Conservation (phyloP, 2,329 filamentous ascomycete genomes). For the Alternaria sp. region DNA sequence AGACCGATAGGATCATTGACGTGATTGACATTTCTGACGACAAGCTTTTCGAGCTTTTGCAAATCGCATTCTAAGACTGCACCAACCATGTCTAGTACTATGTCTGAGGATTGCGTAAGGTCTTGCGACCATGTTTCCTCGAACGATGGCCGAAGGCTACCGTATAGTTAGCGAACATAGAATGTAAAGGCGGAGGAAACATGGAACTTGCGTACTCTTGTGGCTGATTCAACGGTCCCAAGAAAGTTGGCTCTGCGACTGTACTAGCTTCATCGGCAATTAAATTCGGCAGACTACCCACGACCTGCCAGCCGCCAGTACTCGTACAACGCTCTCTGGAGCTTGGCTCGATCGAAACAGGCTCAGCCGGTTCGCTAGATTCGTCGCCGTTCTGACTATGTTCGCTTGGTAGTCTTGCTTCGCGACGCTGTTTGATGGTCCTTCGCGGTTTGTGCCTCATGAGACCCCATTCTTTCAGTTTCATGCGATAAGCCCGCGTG, state of each 20-base stretch:
- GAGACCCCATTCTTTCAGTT: constrained; percentile 49
- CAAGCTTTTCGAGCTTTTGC: constrained; percentile 36
- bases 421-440: constrained; percentile 9
- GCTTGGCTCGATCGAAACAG: constrained; percentile 2
- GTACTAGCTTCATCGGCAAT: constrained; percentile 2
- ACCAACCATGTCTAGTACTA: constrained; percentile 42
- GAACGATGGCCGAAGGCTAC: constrained; percentile 22
- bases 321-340: constrained; percentile 7
- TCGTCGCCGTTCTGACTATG: constrained; percentile 14
- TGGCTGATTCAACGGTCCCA: constrained; percentile 20
- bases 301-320: constrained; percentile 21
- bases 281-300: constrained; percentile 7
- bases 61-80: constrained; percentile 38
- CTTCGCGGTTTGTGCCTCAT: constrained; percentile 36
- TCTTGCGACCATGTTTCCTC: constrained; percentile 29
- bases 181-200: neutral
- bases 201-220: constrained; percentile 16
- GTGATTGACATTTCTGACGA: constrained; percentile 35
- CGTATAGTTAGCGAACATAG: constrained; percentile 3
- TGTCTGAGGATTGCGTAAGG: constrained; percentile 18
- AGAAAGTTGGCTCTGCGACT: constrained; percentile 20
- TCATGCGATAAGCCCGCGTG: constrained; percentile 50
- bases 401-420: constrained; percentile 5
- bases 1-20: constrained; percentile 45
- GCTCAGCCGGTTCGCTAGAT: constrained; percentile 15